Evolutionary conservation across 495 filamentous ascomycete genomes (phyloP).

Genomic region (Xylaria sp.): DNA sequence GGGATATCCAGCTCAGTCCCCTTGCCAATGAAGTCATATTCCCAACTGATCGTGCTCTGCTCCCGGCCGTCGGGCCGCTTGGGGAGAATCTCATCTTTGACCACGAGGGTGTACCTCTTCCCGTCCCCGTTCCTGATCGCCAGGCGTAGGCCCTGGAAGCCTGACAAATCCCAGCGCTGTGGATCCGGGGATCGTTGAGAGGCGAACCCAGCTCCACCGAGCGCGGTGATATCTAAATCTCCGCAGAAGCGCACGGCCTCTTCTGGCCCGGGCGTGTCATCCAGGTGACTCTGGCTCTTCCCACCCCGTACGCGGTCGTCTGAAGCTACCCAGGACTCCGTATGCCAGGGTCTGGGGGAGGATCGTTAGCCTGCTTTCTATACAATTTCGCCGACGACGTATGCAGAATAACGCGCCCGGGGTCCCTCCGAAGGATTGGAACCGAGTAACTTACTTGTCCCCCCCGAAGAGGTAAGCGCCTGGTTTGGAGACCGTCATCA

Average conservation of each 20-base stretch:
- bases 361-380: neutral
- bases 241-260: conserved; percentile 65
- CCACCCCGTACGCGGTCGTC: conserved; percentile 82
- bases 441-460: conserved; percentile 44
- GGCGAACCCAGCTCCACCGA: conserved; percentile 85
- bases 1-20: conserved; percentile 51
- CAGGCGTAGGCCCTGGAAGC: conserved; percentile 58
- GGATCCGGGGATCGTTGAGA: conserved; percentile 70
- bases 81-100: conserved; percentile 71
- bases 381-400: neutral
- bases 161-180: conserved; percentile 61
- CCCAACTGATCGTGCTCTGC: conserved; percentile 65
- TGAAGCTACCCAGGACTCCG: conserved; percentile 66
- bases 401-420: neutral
- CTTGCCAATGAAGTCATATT: conserved; percentile 56
- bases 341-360: conserved; percentile 62
- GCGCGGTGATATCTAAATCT: conserved; percentile 71
- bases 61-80: conserved; percentile 66
- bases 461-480: conserved; percentile 55
- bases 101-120: conserved; percentile 72
- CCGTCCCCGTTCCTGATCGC: conserved; percentile 37
- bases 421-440: conserved; percentile 7
- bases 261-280: conserved; percentile 31
- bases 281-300: conserved; percentile 63
- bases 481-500: conserved; percentile 19